Evolutionary conservation across 2,329 filamentous ascomycete genomes (phyloP), one percentile per base, ranked within the genome.

Genomic region (Ophiostoma sp.): DNA sequence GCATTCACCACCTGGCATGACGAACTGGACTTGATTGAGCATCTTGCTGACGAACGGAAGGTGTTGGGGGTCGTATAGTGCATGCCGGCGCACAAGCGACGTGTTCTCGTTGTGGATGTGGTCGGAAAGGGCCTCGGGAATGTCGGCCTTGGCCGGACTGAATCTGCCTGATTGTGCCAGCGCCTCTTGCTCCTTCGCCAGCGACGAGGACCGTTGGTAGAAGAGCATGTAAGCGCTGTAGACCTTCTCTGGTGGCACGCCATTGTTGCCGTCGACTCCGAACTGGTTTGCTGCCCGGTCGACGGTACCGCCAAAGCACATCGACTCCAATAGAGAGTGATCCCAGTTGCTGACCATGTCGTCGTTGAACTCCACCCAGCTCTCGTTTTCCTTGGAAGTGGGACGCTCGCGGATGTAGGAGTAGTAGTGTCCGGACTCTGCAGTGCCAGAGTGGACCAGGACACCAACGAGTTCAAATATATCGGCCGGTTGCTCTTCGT

Each of bases 151-250:
- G n/a, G 87, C 77, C 5, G 85, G 85, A 42, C 80, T 81, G 3
- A 80, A 77, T 1, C 80, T 75, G 0, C 80, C 78, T 0, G 80
- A 78, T 15, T 75, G 76, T 70, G 83, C 79, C 77, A 89, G 82
- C 1, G 81, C 78, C 36, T 85, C 82, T 77, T 88, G 86, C 74
- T 88, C 87, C 19, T 82, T 81, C 22, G 85, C 84, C 72, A 95
- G 85, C 4, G 89, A 88, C 0, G 91, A 91, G 3, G 90, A 88
- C 68, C 96, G 90, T 80, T 98, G 93, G 80, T 99, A 99, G 81
- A 99, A 98, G 9, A 99, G 87, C 93, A 99, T 98, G 81, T 99
- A 99, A 15, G 95, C 96, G 80, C 94, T 98, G 85, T 91, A 91
- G 4, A 88, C 87, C 81, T 95, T 95, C 78, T 91, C 88, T 76